Base-by-base conservation (phyloP, 192 early-diverging fungal species). In the Coemansia sp. region DNA sequence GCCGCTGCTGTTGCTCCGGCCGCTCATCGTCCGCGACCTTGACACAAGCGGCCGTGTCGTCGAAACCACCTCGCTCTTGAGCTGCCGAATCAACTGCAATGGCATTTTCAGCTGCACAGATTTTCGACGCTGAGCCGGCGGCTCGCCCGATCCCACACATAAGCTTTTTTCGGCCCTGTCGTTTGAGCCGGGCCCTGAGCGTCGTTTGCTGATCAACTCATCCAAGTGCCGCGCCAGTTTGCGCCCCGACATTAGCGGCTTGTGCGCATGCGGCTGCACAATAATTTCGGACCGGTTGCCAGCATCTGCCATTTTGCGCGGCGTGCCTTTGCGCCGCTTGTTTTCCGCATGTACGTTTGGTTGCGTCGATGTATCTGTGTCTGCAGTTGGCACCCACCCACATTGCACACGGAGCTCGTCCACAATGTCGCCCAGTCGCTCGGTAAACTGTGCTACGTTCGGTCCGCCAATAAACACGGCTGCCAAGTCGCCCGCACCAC, bases 401-500 rank as follows among this genome's bases (percentile, higher is more conserved):
- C 78, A 81, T 25, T 81, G 78, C 24, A 68, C 27, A 9, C 78
- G 72, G 66, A 81, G 63, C 56, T 81, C 78, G 50, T 81, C 73
- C 14, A 81, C 65, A 12, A 71, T 63, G 15, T 75, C 73, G 15
- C 57, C 25, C 25, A 81, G 53, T 6, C 52, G 27, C 37, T 32
- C 35, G 3, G 61, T 56, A 54, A 75, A 81, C 45, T 51, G 52
- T 15, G 50, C 60, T 1, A 75, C 73, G 8, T 50, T 41, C 3
- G 78, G 25, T 3, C 78, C 62, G 35, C 78, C 65, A 17, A 81
- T 58, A 69, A 81, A 81, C 11, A 69, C 66, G 0, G 63, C 62
- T 2, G 78, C 78, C 23, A 72, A 56, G 29, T 81, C 78, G 25
- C 56, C 59, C 2, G 62, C 41, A 8, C 43, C 14, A 5, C 60